Percentiles rank a stretch among this genome's conserved stretches.
These are phyloP conservation scores for Camellia lanceoleosa DNA, from an alignment of 148 eudicot genomes.

Conservation along the genomic window DNA sequence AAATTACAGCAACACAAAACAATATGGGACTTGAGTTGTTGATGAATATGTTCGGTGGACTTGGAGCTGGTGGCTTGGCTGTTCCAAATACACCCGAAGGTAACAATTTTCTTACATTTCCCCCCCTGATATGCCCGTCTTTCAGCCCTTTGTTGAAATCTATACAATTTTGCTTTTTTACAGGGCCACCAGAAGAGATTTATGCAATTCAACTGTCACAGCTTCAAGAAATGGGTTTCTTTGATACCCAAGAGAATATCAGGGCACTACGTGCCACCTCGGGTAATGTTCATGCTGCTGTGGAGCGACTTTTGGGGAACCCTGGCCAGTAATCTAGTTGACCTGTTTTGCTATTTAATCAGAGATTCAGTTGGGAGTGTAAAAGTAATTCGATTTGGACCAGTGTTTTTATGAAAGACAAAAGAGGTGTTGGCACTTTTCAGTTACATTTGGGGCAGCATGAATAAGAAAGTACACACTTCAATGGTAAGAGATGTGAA, in stretches of 20 bases:
- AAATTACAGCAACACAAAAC: constrained; percentile 56
- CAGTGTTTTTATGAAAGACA: constrained; percentile 25
- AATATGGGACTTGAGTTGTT: constrained; percentile 60
- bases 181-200: constrained; percentile 93
- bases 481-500: constrained; percentile 25
- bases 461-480: constrained; percentile 32
- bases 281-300: constrained; percentile 98
- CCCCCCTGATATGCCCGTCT: neutral
- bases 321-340: constrained; percentile 48
- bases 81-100: constrained; percentile 62
- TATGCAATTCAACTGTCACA: constrained; percentile 89
- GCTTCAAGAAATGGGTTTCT: constrained; percentile 98
- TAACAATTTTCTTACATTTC: constrained; percentile 8
- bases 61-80: constrained; percentile 73
- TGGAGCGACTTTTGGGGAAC: constrained; percentile 79
- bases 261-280: constrained; percentile 79
- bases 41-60: constrained; percentile 95
- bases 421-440: constrained; percentile 24
- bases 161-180: neutral
- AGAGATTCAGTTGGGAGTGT: constrained; percentile 22
- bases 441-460: constrained; percentile 28
- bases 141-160: neutral
- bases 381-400: constrained; percentile 26
- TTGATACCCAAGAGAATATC: constrained; percentile 82
- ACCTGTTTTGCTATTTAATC: neutral